Conservation (phyloP, 179 eudicot species). For the Spinacia oleracea region DNA sequence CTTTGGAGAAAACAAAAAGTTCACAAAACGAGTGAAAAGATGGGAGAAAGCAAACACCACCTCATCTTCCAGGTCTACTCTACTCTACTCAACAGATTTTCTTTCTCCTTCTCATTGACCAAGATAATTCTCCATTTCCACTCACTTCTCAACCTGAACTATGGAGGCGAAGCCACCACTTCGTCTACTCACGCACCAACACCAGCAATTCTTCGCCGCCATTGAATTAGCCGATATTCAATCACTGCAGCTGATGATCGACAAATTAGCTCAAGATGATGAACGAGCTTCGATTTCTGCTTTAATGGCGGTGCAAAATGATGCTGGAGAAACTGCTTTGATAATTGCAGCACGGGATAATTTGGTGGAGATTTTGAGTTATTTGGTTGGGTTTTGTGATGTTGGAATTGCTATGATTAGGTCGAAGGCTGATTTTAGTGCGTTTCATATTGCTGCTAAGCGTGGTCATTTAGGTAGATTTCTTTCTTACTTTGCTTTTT, state of each 20-base stretch:
- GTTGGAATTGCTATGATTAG: constrained; percentile 41
- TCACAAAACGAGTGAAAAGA: not conserved
- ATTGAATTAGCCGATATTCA: constrained; percentile 56
- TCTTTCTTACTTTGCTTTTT: too few species aligned
- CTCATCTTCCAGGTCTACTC: not conserved
- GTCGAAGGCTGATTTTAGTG: constrained; percentile 57
- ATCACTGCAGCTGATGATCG: constrained; percentile 39
- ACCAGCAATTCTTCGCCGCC: constrained; percentile 63
- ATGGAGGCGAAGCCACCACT: constrained; percentile 16
- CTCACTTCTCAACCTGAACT: not conserved
- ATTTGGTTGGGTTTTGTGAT: constrained; percentile 62
- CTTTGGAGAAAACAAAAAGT: not conserved
- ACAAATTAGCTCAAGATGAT: constrained; percentile 28
- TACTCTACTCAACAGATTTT: too few species aligned
- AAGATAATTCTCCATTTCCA: not conserved
- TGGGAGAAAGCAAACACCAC: not conserved
- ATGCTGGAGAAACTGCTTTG: constrained; percentile 62
- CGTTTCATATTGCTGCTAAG: constrained; percentile 70
- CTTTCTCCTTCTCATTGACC: too few species aligned
- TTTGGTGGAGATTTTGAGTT: constrained; percentile 40
- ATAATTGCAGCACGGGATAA: constrained; percentile 64
- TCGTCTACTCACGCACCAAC: constrained; percentile 57
- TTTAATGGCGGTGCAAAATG: constrained; percentile 59
- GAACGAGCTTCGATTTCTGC: constrained; percentile 37
- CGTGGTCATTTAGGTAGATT: constrained; percentile 67